Evolutionary conservation across 345 rosid species (phyloP).

Genomic region (Noccaea bulbosa): DNA sequence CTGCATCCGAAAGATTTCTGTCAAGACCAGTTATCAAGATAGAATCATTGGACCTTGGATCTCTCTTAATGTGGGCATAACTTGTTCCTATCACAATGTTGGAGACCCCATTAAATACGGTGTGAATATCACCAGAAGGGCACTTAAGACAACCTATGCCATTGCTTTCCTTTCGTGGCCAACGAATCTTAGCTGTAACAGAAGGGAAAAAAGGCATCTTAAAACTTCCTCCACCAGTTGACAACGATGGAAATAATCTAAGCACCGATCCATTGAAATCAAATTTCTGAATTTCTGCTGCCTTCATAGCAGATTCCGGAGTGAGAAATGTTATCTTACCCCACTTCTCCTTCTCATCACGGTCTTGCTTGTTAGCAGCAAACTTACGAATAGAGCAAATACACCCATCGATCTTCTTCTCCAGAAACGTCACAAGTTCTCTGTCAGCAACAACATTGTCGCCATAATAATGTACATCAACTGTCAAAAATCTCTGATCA

Average conservation of each 20-base stretch:
- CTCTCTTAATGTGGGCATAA: constrained; percentile 45
- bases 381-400: constrained; percentile 65
- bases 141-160: constrained; percentile 57
- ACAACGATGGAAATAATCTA: constrained; percentile 57
- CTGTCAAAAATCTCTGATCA: constrained; percentile 63
- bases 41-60: constrained; percentile 45
- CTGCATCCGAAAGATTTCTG: constrained; percentile 67
- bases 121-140: constrained; percentile 50
- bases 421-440: constrained; percentile 69
- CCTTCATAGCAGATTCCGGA: constrained; percentile 75
- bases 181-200: constrained; percentile 65
- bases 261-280: constrained; percentile 62
- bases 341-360: constrained; percentile 68
- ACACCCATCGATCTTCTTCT: constrained; percentile 58
- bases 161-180: constrained; percentile 74
- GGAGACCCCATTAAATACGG: constrained; percentile 49
- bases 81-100: constrained; percentile 56
- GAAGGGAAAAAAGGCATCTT: constrained; percentile 68
- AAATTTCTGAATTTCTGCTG: constrained; percentile 58
- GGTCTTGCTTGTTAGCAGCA: constrained; percentile 47
- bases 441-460: constrained; percentile 58
- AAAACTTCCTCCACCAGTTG: constrained; percentile 51
- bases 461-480: constrained; percentile 62
- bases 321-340: constrained; percentile 79
- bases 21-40: constrained; percentile 58